Base-by-base conservation (phyloP, 805 yeast species). In the Torulaspora maleeae region DNA sequence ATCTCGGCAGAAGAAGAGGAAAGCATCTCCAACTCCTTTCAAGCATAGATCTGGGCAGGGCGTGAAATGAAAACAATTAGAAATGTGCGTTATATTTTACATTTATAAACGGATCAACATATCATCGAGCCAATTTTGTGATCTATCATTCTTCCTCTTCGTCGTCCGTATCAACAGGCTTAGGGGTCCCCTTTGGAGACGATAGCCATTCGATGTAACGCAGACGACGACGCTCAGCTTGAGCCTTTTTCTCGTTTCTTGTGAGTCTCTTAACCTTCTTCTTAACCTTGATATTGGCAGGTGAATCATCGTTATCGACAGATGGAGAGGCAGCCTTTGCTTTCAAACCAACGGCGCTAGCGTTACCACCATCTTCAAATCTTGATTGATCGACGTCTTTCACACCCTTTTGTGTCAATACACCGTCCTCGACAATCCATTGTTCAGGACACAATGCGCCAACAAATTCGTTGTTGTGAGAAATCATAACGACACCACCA, bases 381-480 rank as follows among this genome's bases (percentile, higher is more conserved):
- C 95, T 76, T 38, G 80, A 75, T 49, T 75, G 72, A 61, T 89
- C 95, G 47, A 91, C 81, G 41, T 77, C 83, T 22, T 80, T 79
- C 48, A 78, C 78, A 52, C 95, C 95, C 73, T 82, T 86, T 58
- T 83, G 88, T 20, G 86, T 85, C 73, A 91, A 82, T 48, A 77
- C 77, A 66, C 98, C 98, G 61, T 90, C 85, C 66, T 88, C 95
- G 46, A 91, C 95, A 57, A 85, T 80, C 99, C 99, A 91, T 70
- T 90, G 97, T 72, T 91, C 99, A 30, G 98, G 98, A 68, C 98
- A 90, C 59, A 91, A 72, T 5, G 98, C 98, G 44, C 97, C 95
- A 36, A 90, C 96, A 56, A 91, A 91, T 70, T 91, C 99, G 61
- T 83, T 83, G 74, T 91, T 91, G 74, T 91, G 99, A 52, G 98